Evolutionary conservation across 257 asterid genomes (phyloP).

Genomic region (Fraxinus excelsior): DNA sequence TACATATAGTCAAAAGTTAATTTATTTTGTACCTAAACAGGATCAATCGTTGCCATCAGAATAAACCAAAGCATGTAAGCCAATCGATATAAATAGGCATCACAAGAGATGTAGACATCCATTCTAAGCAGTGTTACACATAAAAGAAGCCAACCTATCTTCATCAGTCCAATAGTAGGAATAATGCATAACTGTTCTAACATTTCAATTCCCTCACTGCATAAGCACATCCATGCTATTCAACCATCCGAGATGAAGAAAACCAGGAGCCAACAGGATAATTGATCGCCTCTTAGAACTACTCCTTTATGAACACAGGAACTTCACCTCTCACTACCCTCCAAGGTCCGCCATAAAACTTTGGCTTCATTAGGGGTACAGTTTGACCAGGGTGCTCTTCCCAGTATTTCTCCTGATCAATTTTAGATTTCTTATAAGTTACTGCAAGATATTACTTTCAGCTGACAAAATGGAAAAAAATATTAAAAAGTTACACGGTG

Average conservation of each 20-base stretch:
- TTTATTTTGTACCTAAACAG: background rate
- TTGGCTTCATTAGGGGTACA: slow-evolving; percentile 88
- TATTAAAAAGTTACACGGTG: background rate
- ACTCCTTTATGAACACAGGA: slow-evolving; percentile 48
- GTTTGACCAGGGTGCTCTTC: slow-evolving; percentile 86
- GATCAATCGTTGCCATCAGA: background rate
- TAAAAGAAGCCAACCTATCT: background rate
- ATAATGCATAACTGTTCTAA: background rate
- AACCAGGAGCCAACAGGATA: slow-evolving; percentile 2
- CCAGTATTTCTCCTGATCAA: slow-evolving; percentile 84
- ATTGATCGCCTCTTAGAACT: slow-evolving; percentile 21
- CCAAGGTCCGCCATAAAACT: slow-evolving; percentile 92
- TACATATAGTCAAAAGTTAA: background rate
- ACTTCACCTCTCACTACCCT: slow-evolving; percentile 82
- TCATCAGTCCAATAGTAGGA: background rate
- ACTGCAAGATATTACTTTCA: background rate
- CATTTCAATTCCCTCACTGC: background rate
- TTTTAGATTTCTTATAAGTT: background rate
- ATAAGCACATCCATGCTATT: background rate
- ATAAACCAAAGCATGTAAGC: background rate
- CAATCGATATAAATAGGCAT: background rate
- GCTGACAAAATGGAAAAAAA: background rate
- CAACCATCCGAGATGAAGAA: background rate
- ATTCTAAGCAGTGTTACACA: background rate
- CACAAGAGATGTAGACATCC: background rate